phyloP scores from a whole-genome alignment of 2,329 filamentous ascomycete genomes.

The Claviceps pusilla region DNA sequence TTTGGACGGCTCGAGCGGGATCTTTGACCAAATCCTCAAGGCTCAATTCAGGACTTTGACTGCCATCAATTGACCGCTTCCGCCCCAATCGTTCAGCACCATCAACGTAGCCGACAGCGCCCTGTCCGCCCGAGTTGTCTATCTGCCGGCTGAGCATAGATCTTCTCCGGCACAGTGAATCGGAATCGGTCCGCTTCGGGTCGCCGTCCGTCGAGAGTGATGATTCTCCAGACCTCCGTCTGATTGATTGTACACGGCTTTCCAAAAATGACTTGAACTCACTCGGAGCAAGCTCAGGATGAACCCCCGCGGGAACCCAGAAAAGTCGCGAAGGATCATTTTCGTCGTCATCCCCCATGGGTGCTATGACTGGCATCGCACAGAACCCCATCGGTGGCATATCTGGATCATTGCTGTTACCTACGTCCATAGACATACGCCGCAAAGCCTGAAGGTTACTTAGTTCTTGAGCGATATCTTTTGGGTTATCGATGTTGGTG shows the following conservation, averaged over 20 bases:
- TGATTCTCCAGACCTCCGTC: slow-evolving; percentile 63
- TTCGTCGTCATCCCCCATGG: slow-evolving; percentile 61
- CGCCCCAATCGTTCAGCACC: slow-evolving; percentile 67
- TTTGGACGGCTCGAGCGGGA: slow-evolving; percentile 54
- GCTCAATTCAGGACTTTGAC: slow-evolving; percentile 45
- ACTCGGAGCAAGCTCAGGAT: slow-evolving; percentile 85
- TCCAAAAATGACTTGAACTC: slow-evolving; percentile 97
- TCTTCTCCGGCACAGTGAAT: slow-evolving; percentile 65
- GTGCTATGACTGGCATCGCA: slow-evolving; percentile 58
- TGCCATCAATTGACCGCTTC: slow-evolving; percentile 48
- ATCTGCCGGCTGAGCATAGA: slow-evolving; percentile 92
- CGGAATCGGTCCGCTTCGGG: slow-evolving; percentile 36
- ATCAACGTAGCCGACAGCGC: slow-evolving; percentile 56
- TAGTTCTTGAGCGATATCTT: slow-evolving; percentile 78
- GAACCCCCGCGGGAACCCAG: slow-evolving; percentile 89
- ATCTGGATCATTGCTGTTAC: slow-evolving; percentile 56
- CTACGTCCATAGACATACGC: slow-evolving; percentile 89
- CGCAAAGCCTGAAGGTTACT: slow-evolving; percentile 83
- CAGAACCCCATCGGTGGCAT: slow-evolving; percentile 54
- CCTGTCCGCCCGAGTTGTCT: slow-evolving; percentile 49
- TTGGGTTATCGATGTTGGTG: slow-evolving; percentile 79
- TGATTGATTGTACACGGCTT: slow-evolving; percentile 79
- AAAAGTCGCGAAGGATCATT: slow-evolving; percentile 78
- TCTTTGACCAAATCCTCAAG: slow-evolving; percentile 75
- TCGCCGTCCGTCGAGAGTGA: slow-evolving; percentile 42